phyloP scores from a whole-genome alignment of 495 filamentous ascomycete genomes.

The Aspergillus funiculosus region DNA sequence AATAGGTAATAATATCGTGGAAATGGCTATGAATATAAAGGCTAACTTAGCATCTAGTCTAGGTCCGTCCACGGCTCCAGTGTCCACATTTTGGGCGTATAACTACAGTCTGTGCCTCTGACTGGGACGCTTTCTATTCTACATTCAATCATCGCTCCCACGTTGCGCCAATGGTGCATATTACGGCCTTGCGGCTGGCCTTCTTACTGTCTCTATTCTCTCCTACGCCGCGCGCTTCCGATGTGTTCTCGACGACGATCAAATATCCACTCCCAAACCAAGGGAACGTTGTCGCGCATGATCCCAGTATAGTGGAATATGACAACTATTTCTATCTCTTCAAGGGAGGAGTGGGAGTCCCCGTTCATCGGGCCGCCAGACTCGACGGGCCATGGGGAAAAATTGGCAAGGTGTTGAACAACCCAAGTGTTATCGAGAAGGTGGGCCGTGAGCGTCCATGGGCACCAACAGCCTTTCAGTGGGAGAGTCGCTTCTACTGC shows the following conservation, averaged over 20 bases:
- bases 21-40: too few species aligned
- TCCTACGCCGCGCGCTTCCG: neutral
- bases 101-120: too few species aligned
- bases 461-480: constrained; percentile 60
- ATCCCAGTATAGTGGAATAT: constrained; percentile 36
- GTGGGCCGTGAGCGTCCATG: constrained; percentile 33
- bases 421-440: constrained; percentile 34
- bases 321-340: constrained; percentile 37
- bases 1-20: too few species aligned
- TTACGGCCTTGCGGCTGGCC: constrained; percentile 3
- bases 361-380: constrained; percentile 29
- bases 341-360: constrained; percentile 29
- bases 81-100: too few species aligned
- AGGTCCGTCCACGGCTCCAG: too few species aligned
- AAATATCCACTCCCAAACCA: constrained; percentile 31
- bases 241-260: constrained; percentile 29
- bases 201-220: constrained; percentile 4
- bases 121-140: neutral
- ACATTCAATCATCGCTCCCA: neutral
- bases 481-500: constrained; percentile 58
- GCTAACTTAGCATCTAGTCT: too few species aligned
- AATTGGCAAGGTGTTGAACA: constrained; percentile 35
- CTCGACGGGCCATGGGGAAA: constrained; percentile 39
- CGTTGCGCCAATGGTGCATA: constrained; percentile 5
- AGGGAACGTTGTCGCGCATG: constrained; percentile 34